A percentile compares a stretch with the other conserved stretches of the same genome.
These are phyloP conservation scores for Chalciporus pseudorubinellus DNA, from an alignment of 768 basidiomycete species.

Conservation along the genomic window DNA sequence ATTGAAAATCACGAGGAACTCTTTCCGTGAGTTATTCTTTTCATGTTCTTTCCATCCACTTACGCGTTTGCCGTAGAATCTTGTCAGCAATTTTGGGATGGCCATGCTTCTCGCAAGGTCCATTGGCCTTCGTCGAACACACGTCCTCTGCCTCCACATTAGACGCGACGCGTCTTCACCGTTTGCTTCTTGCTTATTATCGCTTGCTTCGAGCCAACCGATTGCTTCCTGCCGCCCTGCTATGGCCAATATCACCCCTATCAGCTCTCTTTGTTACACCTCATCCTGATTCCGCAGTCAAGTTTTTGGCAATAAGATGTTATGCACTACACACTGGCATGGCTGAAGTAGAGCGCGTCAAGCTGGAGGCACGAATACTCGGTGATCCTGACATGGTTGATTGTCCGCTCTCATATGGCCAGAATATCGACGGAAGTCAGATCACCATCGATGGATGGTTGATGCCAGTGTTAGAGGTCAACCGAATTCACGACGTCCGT, in stretches of 20 bases:
- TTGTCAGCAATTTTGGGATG: slow-evolving; percentile 49
- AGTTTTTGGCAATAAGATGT: slow-evolving; percentile 71
- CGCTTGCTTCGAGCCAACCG: slow-evolving; percentile 76
- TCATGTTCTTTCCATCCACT: slow-evolving; percentile 3
- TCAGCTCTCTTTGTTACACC: slow-evolving; percentile 44
- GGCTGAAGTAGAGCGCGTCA: slow-evolving; percentile 71
- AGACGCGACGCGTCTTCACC: slow-evolving; percentile 55
- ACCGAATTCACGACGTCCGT: slow-evolving; percentile 54
- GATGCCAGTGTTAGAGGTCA: slow-evolving; percentile 65
- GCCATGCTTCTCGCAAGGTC: slow-evolving; percentile 48
- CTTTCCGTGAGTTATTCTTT: slow-evolving; percentile 53
- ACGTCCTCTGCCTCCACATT: slow-evolving; percentile 29
- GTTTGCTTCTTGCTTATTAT: slow-evolving; percentile 74
- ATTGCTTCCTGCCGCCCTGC: slow-evolving; percentile 55
- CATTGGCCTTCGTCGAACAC: slow-evolving; percentile 46
- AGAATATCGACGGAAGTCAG: slow-evolving; percentile 44
- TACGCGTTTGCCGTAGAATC: slow-evolving; percentile 40
- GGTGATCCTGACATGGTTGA: slow-evolving; percentile 61
- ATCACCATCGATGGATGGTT: slow-evolving; percentile 76
- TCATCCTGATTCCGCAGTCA: slow-evolving; percentile 61
- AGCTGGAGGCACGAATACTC: slow-evolving; percentile 58
- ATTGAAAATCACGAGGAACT: slow-evolving; percentile 70
- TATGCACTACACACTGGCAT: slow-evolving; percentile 76
- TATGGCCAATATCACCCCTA: slow-evolving; percentile 55
- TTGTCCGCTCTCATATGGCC: slow-evolving; percentile 58